Conservation (phyloP, 1,284 basidiomycete genomes). For the Volvariella surrecta region DNA sequence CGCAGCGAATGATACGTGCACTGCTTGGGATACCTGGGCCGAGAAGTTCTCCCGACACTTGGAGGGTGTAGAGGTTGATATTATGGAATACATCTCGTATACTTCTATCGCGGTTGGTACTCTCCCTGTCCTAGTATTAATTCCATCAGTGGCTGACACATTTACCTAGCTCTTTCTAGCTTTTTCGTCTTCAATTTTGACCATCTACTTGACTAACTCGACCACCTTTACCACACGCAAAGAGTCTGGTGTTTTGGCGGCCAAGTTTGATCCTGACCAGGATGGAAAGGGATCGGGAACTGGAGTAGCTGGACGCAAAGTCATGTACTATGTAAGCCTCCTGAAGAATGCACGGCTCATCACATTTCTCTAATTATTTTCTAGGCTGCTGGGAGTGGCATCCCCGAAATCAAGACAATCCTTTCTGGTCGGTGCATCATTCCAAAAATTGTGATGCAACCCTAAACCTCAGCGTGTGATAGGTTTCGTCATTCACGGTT, state of each 20-base stretch:
- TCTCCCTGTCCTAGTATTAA: neutral
- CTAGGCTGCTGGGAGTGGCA: slow-evolving; percentile 90
- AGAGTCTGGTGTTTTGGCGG: slow-evolving; percentile 67
- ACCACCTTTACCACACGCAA: slow-evolving; percentile 83
- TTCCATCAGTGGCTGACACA: neutral
- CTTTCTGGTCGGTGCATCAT: slow-evolving; percentile 57
- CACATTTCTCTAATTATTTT: slow-evolving; percentile 2
- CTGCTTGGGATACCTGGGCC: slow-evolving; percentile 74
- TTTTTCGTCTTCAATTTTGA: slow-evolving; percentile 66
- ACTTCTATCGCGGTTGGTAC: slow-evolving; percentile 66
- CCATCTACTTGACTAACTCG: slow-evolving; percentile 82
- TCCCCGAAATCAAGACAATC: slow-evolving; percentile 96
- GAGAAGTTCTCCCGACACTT: slow-evolving; percentile 28
- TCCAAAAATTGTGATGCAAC: too few relatives aligned
- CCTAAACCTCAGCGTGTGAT: neutral
- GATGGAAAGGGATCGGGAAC: slow-evolving; percentile 14
- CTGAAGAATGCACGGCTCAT: slow-evolving; percentile 5
- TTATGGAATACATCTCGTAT: slow-evolving; percentile 68
- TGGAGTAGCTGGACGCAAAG: slow-evolving; percentile 45
- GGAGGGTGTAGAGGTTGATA: slow-evolving; percentile 24
- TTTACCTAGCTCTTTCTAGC: slow-evolving; percentile 59
- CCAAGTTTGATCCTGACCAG: slow-evolving; percentile 29
- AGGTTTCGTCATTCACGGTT: slow-evolving; percentile 98
- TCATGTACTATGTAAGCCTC: slow-evolving; percentile 72
- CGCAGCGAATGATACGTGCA: slow-evolving; percentile 36